Evolutionary conservation across 129 eudicot species (phyloP).

Genomic region (Tagetes patula): DNA sequence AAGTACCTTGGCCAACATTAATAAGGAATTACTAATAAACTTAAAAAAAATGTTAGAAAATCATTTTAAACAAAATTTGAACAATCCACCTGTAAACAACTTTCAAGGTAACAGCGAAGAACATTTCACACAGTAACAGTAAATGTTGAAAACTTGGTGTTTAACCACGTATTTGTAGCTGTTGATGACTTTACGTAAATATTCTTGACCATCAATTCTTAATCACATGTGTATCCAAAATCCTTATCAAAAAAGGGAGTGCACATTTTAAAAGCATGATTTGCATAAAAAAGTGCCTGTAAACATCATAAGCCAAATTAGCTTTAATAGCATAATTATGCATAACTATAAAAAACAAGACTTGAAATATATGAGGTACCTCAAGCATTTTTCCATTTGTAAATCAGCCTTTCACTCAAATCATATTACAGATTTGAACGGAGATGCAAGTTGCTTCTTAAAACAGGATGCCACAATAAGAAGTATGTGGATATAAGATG

Average conservation of each 20-base stretch:
- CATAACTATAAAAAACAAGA: constrained; percentile 15
- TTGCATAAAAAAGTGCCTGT: constrained; percentile 76
- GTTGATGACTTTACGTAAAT: constrained; percentile 37
- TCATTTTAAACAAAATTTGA: background rate
- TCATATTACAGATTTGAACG: too few species aligned
- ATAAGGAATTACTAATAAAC: background rate
- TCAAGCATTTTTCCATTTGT: constrained; percentile 59
- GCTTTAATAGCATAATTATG: background rate
- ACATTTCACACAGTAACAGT: constrained; percentile 82
- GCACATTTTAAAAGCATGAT: constrained; percentile 71
- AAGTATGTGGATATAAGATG: constrained; percentile 15
- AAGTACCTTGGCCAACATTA: constrained; percentile 27
- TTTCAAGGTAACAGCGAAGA: constrained; percentile 18
- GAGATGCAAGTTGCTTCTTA: constrained; percentile 43
- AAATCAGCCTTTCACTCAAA: constrained; percentile 24
- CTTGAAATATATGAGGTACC: constrained; percentile 43
- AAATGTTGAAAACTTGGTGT: constrained; percentile 23
- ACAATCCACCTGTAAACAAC: constrained; percentile 59
- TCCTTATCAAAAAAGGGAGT: constrained; percentile 51
- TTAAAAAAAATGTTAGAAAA: background rate
- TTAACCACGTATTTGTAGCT: constrained; percentile 43
- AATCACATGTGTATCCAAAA: constrained; percentile 44
- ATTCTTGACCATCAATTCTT: constrained; percentile 44
- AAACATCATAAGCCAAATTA: constrained; percentile 10
- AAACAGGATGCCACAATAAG: constrained; percentile 48